Evolutionary conservation across 2,329 filamentous ascomycete genomes (phyloP).

Genomic region (Verticillium nonalfalfae): DNA sequence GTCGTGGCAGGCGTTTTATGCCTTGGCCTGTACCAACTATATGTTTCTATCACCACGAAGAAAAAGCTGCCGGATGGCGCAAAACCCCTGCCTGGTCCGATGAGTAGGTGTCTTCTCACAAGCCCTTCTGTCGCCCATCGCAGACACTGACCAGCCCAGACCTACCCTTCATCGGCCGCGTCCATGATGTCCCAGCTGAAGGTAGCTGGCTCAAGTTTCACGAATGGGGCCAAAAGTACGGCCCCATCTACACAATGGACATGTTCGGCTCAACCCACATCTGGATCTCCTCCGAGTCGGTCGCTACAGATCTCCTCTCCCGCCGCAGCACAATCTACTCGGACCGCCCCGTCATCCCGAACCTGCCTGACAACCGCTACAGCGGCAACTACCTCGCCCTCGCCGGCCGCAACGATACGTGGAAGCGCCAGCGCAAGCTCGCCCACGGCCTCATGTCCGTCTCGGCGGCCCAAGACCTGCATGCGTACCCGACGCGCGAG

Average conservation of each 20-base stretch:
- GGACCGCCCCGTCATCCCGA: constrained; percentile 39
- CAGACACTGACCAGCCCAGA: constrained; percentile 13
- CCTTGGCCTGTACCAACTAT: constrained; percentile 1
- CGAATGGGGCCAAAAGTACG: constrained; percentile 38
- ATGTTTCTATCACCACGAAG: constrained; percentile 6
- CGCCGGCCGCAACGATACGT: constrained; percentile 26
- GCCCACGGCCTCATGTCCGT: constrained; percentile 33
- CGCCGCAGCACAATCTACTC: constrained; percentile 35
- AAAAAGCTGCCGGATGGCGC: constrained; percentile 17
- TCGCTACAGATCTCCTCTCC: constrained; percentile 38
- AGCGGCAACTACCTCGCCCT: constrained; percentile 28
- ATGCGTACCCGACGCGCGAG: constrained; percentile 35
- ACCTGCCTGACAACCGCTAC: constrained; percentile 38
- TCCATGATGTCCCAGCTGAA: constrained; percentile 36
- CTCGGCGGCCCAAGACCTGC: constrained; percentile 19
- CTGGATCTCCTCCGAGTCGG: constrained; percentile 38
- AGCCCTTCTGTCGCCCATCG: not conserved
- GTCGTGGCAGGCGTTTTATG: not conserved
- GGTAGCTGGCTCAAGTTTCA: constrained; percentile 40
- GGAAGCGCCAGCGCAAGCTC: constrained; percentile 41
- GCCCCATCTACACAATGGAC: constrained; percentile 38
- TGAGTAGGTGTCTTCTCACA: constrained; percentile 10
- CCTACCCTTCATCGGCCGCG: constrained; percentile 33
- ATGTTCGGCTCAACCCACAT: constrained; percentile 39
- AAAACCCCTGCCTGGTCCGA: constrained; percentile 21